These are phyloP conservation scores for Gautieria morchelliformis DNA, from an alignment of 768 basidiomycete species.

Conservation along the genomic window DNA sequence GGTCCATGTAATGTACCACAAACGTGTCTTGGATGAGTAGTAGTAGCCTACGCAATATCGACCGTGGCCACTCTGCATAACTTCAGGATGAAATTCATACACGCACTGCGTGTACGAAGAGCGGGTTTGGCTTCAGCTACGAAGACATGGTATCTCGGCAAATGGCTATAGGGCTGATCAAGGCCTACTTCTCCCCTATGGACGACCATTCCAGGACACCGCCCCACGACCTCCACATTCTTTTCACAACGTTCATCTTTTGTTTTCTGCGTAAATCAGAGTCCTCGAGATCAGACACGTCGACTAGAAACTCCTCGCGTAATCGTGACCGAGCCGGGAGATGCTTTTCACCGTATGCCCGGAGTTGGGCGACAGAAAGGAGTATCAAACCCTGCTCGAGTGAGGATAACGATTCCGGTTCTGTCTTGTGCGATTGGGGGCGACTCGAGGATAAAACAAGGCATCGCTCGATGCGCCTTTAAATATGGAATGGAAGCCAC, in stretches of 20 bases:
- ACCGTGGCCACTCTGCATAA: too few relatives aligned
- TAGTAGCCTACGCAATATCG: too few relatives aligned
- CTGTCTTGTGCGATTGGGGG: constrained; percentile 11
- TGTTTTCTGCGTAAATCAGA: constrained; percentile 55
- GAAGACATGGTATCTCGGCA: too few relatives aligned
- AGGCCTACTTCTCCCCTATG: constrained; percentile 12
- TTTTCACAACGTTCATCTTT: constrained; percentile 67
- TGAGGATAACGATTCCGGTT: constrained; percentile 30
- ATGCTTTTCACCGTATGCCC: constrained; percentile 49
- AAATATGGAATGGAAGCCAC: background rate
- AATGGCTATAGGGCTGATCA: too few relatives aligned
- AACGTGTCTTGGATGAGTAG: too few relatives aligned
- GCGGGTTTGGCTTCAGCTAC: too few relatives aligned
- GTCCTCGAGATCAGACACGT: constrained; percentile 75
- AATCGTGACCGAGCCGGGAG: constrained; percentile 52
- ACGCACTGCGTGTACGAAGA: too few relatives aligned
- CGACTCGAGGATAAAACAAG: constrained; percentile 40
- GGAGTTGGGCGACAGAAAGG: constrained; percentile 57
- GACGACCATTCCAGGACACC: constrained; percentile 50
- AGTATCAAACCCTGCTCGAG: constrained; percentile 67
- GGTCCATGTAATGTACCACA: too few relatives aligned
- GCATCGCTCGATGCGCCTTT: constrained; percentile 59
- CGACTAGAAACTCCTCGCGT: constrained; percentile 76
- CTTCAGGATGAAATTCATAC: too few relatives aligned
- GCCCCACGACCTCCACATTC: constrained; percentile 90